Evolutionary conservation across 228 moss, liverwort and hornwort species (phyloP), one percentile per base, ranked within the genome.

Genomic region (Sphagnum magellanicum): DNA sequence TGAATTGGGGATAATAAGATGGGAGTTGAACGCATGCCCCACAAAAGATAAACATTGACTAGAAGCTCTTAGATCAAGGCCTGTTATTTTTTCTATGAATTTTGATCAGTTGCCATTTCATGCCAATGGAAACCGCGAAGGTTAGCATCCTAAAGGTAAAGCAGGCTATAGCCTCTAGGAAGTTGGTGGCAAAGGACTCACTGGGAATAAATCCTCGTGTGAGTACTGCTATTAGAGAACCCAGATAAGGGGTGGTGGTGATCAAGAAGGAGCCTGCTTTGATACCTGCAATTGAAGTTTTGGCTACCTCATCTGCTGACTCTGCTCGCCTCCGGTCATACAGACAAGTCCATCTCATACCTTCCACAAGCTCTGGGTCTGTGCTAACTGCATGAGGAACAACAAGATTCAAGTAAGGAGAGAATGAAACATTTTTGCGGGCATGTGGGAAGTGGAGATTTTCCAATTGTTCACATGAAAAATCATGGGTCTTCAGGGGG

Each of bases 201-300:
- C 78, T 72, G 16, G 85, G 85, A 17, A 75, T 71, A 68, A 67
- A 74, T 69, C 81, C 85, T 4, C 85, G 78, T 66, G 79, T 74
- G 16, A 81, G 85, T 60, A 76, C 53, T 53, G 76, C 74, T 49
- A 83, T 62, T 16, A 83, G 48, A 15, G 73, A 75, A 64, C 82
- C 79, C 69, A 82, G 68, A 66, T 72, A 70, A 17, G 77, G 50
- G 11, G 79, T 83, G 14, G 82, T 83, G 32, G 86, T 83, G 51
- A 83, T 69, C 73, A 86, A 71, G 74, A 86, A 86, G 11, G 74
- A 71, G 60, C 86, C 86, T 60, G 58, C 71, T 63, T 80, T 77
- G 4, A 80, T 64, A 51, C 77, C 82, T 46, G 70, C 63, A 16
- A 79, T 12, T 50, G 61, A 53, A 49, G 74, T 75, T 50, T 60